A percentile compares a stretch with the other conserved stretches of the same genome.
phyloP scores from a whole-genome alignment of 352 stramenopile genomes.

The Globisporangium acanthophoron region DNA sequence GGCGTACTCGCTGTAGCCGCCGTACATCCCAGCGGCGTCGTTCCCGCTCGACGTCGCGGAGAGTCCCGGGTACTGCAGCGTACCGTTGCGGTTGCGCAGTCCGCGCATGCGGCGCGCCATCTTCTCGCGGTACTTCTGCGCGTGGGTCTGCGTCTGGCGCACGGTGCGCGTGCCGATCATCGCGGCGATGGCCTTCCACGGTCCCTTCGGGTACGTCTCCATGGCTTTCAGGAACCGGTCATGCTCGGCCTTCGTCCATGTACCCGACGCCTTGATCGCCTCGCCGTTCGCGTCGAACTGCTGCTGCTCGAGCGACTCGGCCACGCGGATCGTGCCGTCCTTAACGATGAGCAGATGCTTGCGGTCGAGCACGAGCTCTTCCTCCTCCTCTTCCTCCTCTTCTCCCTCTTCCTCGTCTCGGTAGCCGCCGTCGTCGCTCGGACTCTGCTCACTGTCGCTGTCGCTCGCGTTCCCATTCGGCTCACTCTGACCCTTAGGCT shows the following conservation, averaged over 20 bases:
- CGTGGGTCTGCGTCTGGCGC: slow-evolving; percentile 11
- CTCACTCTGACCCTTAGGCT: slow-evolving; percentile 1
- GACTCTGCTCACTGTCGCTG: slow-evolving; percentile 2
- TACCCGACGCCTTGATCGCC: slow-evolving; percentile 14
- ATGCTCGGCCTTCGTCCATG: slow-evolving; percentile 20
- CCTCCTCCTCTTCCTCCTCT: slow-evolving; percentile 14
- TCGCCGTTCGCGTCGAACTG: slow-evolving; percentile 40
- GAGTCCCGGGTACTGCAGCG: slow-evolving; percentile 4
- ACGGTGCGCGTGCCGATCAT: slow-evolving; percentile 20
- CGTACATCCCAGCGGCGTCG: neutral
- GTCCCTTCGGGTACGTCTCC: slow-evolving; percentile 19
- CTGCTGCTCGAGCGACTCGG: slow-evolving; percentile 53
- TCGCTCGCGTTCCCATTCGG: slow-evolving; percentile 4
- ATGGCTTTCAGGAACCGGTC: slow-evolving; percentile 19
- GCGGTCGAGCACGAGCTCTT: slow-evolving; percentile 46
- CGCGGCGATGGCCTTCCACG: slow-evolving; percentile 15
- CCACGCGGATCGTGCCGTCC: slow-evolving; percentile 60
- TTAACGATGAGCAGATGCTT: slow-evolving; percentile 76
- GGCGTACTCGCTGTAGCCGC: neutral
- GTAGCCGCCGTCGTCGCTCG: slow-evolving; percentile 10
- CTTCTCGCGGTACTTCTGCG: too few relatives aligned
- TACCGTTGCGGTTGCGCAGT: slow-evolving; percentile 18
- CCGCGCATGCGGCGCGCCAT: slow-evolving; percentile 12
- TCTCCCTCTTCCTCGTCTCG: slow-evolving; percentile 14
- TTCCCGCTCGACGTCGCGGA: neutral